Conservation (phyloP, 2,329 filamentous ascomycete species). For the Diaporthe sp. region DNA sequence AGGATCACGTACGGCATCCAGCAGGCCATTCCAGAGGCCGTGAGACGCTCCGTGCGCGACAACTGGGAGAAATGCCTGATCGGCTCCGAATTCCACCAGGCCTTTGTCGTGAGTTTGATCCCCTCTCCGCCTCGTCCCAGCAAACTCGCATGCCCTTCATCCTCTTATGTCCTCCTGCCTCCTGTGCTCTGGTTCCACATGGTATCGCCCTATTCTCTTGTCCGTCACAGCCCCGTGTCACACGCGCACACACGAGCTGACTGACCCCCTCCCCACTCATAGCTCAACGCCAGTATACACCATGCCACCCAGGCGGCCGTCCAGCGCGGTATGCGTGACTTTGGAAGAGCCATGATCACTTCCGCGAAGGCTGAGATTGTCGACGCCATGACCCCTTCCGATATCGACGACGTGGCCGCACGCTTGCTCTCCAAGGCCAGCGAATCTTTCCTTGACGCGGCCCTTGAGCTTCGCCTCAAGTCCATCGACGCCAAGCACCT, state of each 20-base stretch:
- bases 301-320: slow-evolving; percentile 56
- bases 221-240: too few species aligned
- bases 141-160: neutral
- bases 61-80: slow-evolving; percentile 64
- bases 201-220: neutral
- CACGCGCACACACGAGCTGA: neutral
- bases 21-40: slow-evolving; percentile 58
- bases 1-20: slow-evolving; percentile 57
- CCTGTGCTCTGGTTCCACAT: neutral
- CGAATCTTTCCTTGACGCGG: slow-evolving; percentile 65
- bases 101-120: slow-evolving; percentile 62
- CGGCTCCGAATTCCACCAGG: slow-evolving; percentile 66
- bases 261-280: neutral
- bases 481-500: slow-evolving; percentile 68
- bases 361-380: slow-evolving; percentile 59
- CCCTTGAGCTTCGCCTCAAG: slow-evolving; percentile 63
- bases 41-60: slow-evolving; percentile 63
- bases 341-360: slow-evolving; percentile 59
- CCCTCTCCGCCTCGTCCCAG: neutral
- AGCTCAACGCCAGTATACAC: slow-evolving; percentile 66
- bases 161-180: neutral
- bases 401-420: slow-evolving; percentile 61
- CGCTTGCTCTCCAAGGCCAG: slow-evolving; percentile 62
- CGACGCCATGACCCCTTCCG: slow-evolving; percentile 53
- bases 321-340: slow-evolving; percentile 57